Percentiles rank a stretch among this genome's conserved stretches.
Evolutionary conservation across 768 basidiomycete species (phyloP).

Genomic region (Coprinellus micaceus): DNA sequence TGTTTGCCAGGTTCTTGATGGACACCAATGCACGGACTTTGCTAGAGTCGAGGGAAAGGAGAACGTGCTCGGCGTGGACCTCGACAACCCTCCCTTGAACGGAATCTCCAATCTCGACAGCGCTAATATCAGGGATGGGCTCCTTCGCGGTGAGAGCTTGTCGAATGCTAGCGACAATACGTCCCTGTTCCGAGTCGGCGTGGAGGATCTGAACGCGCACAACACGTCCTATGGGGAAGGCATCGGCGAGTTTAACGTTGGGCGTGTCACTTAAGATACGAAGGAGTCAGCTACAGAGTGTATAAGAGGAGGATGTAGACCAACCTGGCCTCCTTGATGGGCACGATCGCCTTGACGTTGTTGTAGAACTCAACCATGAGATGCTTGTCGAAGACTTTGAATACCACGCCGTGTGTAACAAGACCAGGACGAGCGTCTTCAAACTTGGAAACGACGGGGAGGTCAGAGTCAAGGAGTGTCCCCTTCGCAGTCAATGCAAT

Average conservation of each 20-base stretch:
- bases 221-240: slow-evolving; percentile 77
- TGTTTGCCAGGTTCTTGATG: slow-evolving; percentile 81
- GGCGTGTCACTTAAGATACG: slow-evolving; percentile 56
- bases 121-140: slow-evolving; percentile 58
- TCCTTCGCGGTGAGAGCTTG: slow-evolving; percentile 59
- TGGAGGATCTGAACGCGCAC: slow-evolving; percentile 78
- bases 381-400: slow-evolving; percentile 75
- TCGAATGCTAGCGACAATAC: slow-evolving; percentile 82
- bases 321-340: slow-evolving; percentile 78
- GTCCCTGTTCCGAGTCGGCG: slow-evolving; percentile 52
- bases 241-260: slow-evolving; percentile 49
- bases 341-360: slow-evolving; percentile 78
- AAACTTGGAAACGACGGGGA: slow-evolving; percentile 62
- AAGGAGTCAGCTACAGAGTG: slow-evolving; percentile 8
- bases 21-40: slow-evolving; percentile 80
- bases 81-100: slow-evolving; percentile 71
- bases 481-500: slow-evolving; percentile 90
- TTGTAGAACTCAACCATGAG: slow-evolving; percentile 90
- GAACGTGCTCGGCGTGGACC: slow-evolving; percentile 80
- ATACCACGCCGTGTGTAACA: slow-evolving; percentile 78
- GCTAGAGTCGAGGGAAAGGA: slow-evolving; percentile 69
- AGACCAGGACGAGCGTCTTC: slow-evolving; percentile 69
- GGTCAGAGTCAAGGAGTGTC: slow-evolving; percentile 74
- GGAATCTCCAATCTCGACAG: slow-evolving; percentile 71
- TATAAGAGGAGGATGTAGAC: background rate